Conservation (phyloP, 2,329 filamentous ascomycete species). For the Alternaria tenuissima region DNA sequence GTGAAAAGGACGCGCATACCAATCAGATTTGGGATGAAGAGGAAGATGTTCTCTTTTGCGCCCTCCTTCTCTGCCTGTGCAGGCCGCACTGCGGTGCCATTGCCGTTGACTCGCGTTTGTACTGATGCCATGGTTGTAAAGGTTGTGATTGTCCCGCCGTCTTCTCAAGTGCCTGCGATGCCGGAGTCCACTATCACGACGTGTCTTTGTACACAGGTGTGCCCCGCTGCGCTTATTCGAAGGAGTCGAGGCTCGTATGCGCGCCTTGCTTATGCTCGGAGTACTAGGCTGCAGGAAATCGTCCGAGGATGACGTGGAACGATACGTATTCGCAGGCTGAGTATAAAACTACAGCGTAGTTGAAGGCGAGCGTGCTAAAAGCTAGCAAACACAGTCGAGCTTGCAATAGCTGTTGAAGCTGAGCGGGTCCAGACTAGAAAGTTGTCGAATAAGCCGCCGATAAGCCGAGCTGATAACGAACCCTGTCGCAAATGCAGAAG, state of each 20-base stretch:
- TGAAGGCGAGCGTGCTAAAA: not conserved
- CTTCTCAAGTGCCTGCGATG: not conserved
- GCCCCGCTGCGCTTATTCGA: constrained; percentile 20
- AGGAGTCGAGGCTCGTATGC: constrained; percentile 7
- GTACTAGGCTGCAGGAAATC: constrained; percentile 13
- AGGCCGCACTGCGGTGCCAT: constrained; percentile 38
- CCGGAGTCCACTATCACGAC: not conserved
- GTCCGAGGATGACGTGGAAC: constrained; percentile 7
- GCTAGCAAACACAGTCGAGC: constrained; percentile 2
- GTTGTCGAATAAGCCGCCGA: constrained; percentile 37
- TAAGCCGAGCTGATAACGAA: constrained; percentile 51
- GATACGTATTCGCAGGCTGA: not conserved
- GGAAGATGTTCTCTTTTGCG: constrained; percentile 62
- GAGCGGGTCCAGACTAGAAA: constrained; percentile 31
- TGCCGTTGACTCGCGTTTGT: constrained; percentile 41
- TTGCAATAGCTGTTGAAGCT: constrained; percentile 14
- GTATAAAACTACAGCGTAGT: not conserved
- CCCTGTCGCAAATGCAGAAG: constrained; percentile 22
- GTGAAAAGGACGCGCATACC: constrained; percentile 45
- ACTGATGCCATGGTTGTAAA: constrained; percentile 36
- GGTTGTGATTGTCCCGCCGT: constrained; percentile 1
- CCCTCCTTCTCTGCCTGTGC: constrained; percentile 30
- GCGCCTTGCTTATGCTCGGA: constrained; percentile 11
- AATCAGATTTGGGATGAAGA: constrained; percentile 62
- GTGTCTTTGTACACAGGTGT: constrained; percentile 1